phyloP scores from a whole-genome alignment of 441 rosid species.

The Erodium moschatum region DNA sequence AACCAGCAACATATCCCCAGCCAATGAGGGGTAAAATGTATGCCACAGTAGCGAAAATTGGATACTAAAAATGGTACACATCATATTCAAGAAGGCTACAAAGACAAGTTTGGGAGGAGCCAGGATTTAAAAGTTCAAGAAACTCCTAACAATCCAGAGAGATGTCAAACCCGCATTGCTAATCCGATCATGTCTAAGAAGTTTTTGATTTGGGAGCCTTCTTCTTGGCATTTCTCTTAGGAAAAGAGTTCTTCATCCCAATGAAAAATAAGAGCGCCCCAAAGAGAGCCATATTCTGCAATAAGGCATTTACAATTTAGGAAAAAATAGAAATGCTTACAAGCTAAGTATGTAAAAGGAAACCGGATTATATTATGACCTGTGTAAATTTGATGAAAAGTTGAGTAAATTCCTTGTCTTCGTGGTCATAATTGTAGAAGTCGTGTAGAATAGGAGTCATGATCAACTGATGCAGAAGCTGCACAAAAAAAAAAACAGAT shows the following conservation, averaged over 20 bases:
- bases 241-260: conserved; percentile 40
- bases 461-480: conserved; percentile 33
- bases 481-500: background rate
- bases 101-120: background rate
- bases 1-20: background rate
- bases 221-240: conserved; percentile 36
- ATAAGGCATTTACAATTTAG: conserved; percentile 2
- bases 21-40: background rate
- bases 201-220: conserved; percentile 33
- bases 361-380: conserved; percentile 23
- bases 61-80: background rate
- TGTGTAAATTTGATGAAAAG: conserved; percentile 35
- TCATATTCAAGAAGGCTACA: background rate
- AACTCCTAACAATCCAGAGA: background rate
- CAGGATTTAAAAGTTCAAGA: background rate
- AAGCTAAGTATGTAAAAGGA: background rate
- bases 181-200: background rate
- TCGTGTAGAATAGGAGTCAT: conserved; percentile 36
- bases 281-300: conserved; percentile 36
- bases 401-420: conserved; percentile 21
- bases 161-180: background rate
- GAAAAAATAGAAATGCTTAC: background rate
- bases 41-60: background rate
- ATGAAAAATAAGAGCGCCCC: conserved; percentile 42
- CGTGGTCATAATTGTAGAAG: conserved; percentile 35